Evolutionary conservation across 1,284 basidiomycete species (phyloP), one percentile per base, ranked within the genome.

Genomic region (Bjerkandera adusta): DNA sequence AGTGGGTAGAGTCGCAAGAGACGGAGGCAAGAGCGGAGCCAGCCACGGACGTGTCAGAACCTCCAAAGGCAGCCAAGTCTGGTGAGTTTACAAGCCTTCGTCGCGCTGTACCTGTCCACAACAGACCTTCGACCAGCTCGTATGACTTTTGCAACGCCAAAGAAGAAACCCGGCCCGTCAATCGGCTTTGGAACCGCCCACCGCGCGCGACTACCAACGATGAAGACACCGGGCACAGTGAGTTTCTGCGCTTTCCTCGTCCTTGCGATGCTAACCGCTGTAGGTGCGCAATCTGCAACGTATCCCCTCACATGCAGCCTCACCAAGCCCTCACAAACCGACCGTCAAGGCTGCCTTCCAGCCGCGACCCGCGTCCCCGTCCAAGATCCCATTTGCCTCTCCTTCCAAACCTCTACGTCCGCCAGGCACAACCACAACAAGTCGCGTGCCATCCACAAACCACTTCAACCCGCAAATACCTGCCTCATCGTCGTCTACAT

Each of bases 381-480:
- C 66, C 4, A 60, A 56, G 36, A 40, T 54, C 1, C 44, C 52
- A 5, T 50, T 39, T 21, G 49, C 65, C 1, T 81, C 77, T 2
- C 81, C 79, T 1, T 57, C 66, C 5, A 83, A 81, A 59, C 56
- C 64, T 22, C n/a, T n/a, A n/a, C 65, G 20, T 51, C 62, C 26
- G 41, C n/a, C 59, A 45, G 41, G 55, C 58, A 34, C 64, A 45
- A 47, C 54, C 33, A 51, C 57, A 39, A 22, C 51, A 15, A 36
- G 49, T 33, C 76, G 79, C 21, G 74, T 79, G 13, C 86, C 86
- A 0, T 83, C 84, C n/a, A 75, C 69, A 13, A 73, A 79, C n/a
- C 77, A 72, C 6, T 89, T 90, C 64, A 85, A 86, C 44, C 87
- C 85, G 1, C 60, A 69, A 6, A 66, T 89, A 16, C 79, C 79